Base-by-base conservation (phyloP, 129 eudicot genomes). In the Chrysanthemum lavandulifolium region DNA sequence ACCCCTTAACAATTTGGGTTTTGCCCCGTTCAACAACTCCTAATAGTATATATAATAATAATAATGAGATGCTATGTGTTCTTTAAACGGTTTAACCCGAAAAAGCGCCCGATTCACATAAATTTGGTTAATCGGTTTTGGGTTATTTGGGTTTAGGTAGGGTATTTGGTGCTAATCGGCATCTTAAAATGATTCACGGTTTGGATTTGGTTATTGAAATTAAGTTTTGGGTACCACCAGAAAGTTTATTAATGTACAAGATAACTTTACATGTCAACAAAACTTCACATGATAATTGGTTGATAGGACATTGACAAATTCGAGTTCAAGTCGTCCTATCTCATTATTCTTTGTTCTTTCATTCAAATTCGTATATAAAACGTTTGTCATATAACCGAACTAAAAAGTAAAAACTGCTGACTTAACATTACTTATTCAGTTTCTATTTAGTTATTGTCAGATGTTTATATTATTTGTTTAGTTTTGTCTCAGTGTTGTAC, bases 71-170 rank as follows among this genome's bases (percentile, higher is more conserved):
- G 29, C 29, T 18, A 13, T 16, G 62, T 18, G 62, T 10, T 16
- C 23, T n/a, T 54, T 5, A 54, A 54, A 54, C 8, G 23, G 19
- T 54, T 14, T 54, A 6, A 57, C 29, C 29, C 13, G 5, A 57
- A 72, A 87, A 77, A 21, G 15, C 60, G 1, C 19, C 70, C 11
- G 5, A 78, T 65, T 82, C 62, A 57, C 8, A 18, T 18, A 29
- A 29, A 29, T 29, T 2, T 29, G 60, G 60, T 0, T 54, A n/a
- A 13, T n/a, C 16, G 10, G 59, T 15, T 15, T 14, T 55, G 18
- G 59, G 9, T 55, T n/a, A 27, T 27, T 2, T 1, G 0, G 33
- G 33, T 29, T 29, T 27, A 4, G 33, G 33, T 29, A 4, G 3
- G 21, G 23, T 55, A 54, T 6, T n/a, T 29, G 59, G 10, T 54